Evolutionary conservation across 208 protist genomes (phyloP).

Genomic region (Acanthamoeba royreba): DNA sequence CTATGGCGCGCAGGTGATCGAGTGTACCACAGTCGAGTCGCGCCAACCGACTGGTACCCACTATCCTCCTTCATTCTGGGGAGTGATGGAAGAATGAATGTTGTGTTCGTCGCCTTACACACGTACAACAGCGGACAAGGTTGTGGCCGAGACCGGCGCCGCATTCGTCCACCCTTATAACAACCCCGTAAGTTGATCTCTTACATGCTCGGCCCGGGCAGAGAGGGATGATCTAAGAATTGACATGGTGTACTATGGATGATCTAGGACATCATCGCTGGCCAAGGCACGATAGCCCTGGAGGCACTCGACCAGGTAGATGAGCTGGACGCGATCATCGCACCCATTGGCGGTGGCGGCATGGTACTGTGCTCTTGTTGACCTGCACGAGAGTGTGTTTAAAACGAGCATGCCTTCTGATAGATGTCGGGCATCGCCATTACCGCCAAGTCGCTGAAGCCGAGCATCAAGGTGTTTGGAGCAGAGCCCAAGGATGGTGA

Average conservation of each 20-base stretch:
- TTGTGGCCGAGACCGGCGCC: background rate
- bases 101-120: too few relatives aligned
- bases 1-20: slow-evolving; percentile 74
- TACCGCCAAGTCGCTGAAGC: slow-evolving; percentile 41
- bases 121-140: background rate
- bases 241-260: too few relatives aligned
- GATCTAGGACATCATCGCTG: slow-evolving; percentile 33
- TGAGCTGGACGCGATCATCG: slow-evolving; percentile 68
- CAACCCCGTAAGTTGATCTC: background rate
- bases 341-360: slow-evolving; percentile 70
- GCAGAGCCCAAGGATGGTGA: slow-evolving; percentile 62
- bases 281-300: slow-evolving; percentile 71
- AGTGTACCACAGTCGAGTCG: slow-evolving; percentile 4
- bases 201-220: too few relatives aligned
- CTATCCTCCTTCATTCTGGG: too few relatives aligned
- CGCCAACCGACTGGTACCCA: background rate
- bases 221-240: too few relatives aligned
- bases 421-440: slow-evolving; percentile 47
- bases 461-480: slow-evolving; percentile 66
- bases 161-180: slow-evolving; percentile 61
- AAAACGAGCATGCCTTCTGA: too few relatives aligned
- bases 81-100: too few relatives aligned
- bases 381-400: too few relatives aligned
- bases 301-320: slow-evolving; percentile 71
- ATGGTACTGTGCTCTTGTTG: slow-evolving; percentile 31